Percentiles rank a stretch among this genome's conserved stretches.
These are phyloP conservation scores for Rhizopogon vesiculosus DNA, from an alignment of 768 basidiomycete genomes.

Conservation along the genomic window DNA sequence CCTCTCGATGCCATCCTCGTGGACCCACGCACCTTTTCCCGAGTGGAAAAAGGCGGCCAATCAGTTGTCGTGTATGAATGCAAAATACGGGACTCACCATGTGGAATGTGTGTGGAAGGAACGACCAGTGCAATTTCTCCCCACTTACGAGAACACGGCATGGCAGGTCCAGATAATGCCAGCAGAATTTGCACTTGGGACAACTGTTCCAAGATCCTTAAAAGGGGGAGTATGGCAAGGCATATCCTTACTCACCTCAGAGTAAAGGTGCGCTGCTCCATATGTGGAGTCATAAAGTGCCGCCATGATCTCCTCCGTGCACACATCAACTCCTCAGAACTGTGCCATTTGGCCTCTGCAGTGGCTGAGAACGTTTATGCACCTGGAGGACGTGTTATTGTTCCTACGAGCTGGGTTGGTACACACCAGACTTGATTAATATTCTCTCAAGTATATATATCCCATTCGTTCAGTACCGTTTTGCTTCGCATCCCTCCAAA, in stretches of 20 bases:
- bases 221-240: background rate
- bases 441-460: no score
- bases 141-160: conserved; percentile 2
- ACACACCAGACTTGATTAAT: no score
- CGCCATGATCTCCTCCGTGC: background rate
- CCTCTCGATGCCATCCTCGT: background rate
- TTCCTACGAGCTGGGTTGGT: background rate
- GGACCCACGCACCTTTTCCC: background rate
- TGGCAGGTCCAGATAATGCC: background rate
- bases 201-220: background rate
- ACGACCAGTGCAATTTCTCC: background rate
- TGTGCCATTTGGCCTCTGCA: background rate
- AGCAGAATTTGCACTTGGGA: background rate
- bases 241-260: conserved; percentile 5
- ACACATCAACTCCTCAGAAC: background rate
- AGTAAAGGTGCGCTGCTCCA: background rate
- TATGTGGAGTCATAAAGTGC: background rate
- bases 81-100: background rate
- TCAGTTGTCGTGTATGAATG: background rate
- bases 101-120: conserved; percentile 1
- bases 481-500: no score
- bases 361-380: background rate
- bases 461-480: no score
- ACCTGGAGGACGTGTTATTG: background rate
- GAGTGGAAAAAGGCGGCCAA: background rate